Percentiles rank a stretch among this genome's conserved stretches.
These are phyloP conservation scores for Suillus alpinus DNA, from an alignment of 768 basidiomycete species.

Conservation along the genomic window DNA sequence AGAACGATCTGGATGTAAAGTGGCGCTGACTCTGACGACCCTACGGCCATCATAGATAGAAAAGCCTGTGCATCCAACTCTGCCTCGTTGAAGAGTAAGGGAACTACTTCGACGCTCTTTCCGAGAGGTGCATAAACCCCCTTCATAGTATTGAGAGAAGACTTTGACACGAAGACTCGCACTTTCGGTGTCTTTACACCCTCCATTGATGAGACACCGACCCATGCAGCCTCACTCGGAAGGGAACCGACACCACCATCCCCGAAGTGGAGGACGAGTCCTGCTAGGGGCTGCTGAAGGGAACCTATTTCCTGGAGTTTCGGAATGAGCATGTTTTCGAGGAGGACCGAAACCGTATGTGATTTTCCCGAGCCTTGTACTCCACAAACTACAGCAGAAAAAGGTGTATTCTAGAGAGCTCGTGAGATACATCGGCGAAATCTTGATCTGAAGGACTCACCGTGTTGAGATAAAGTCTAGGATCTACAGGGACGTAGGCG, in stretches of 20 bases:
- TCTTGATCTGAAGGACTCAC: constrained; percentile 28
- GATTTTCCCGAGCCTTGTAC: constrained; percentile 68
- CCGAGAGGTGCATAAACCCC: constrained; percentile 47
- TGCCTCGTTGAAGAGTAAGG: constrained; percentile 45
- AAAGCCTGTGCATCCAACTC: constrained; percentile 61
- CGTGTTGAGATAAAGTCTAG: constrained; percentile 57
- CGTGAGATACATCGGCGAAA: not conserved
- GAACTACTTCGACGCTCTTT: constrained; percentile 40
- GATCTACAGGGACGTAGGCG: constrained; percentile 34
- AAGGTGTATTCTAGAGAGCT: constrained; percentile 53
- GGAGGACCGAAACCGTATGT: constrained; percentile 56
- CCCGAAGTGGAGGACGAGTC: constrained; percentile 59
- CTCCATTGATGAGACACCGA: constrained; percentile 28
- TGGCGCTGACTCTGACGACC: constrained; percentile 49
- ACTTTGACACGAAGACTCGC: constrained; percentile 49
- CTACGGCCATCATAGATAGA: constrained; percentile 63
- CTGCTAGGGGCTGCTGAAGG: constrained; percentile 47
- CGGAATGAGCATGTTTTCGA: constrained; percentile 60
- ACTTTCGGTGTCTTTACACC: constrained; percentile 20
- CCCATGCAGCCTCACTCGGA: constrained; percentile 59
- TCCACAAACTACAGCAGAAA: constrained; percentile 65
- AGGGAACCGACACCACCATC: constrained; percentile 51
- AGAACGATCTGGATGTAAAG: constrained; percentile 62
- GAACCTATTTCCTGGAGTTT: constrained; percentile 43
- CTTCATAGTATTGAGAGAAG: constrained; percentile 50